Percentiles rank a stretch among this genome's conserved stretches.
These are phyloP conservation scores for Candida ficus DNA, from an alignment of 805 yeast genomes.

Conservation along the genomic window DNA sequence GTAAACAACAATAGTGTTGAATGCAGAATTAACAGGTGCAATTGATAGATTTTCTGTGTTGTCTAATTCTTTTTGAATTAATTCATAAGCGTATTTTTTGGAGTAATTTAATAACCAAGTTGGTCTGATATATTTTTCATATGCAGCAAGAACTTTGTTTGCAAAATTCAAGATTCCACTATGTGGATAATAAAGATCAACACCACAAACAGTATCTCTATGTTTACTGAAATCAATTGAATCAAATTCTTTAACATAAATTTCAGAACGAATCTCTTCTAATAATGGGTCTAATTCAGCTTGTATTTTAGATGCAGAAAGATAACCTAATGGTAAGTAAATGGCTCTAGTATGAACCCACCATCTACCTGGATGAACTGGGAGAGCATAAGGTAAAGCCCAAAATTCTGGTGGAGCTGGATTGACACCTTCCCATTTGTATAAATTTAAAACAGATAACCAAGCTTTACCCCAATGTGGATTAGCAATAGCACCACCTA, in stretches of 20 bases:
- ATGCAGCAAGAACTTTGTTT: slow-evolving; percentile 54
- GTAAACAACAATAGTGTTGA: slow-evolving; percentile 68
- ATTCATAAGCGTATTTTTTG: slow-evolving; percentile 48
- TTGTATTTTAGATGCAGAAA: slow-evolving; percentile 50
- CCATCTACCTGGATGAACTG: slow-evolving; percentile 95
- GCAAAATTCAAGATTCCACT: slow-evolving; percentile 56
- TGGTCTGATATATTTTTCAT: slow-evolving; percentile 75
- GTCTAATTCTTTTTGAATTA: slow-evolving; percentile 64
- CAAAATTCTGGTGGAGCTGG: slow-evolving; percentile 98
- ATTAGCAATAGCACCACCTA: slow-evolving; percentile 86
- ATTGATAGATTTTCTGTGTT: slow-evolving; percentile 82
- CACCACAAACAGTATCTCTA: slow-evolving; percentile 83
- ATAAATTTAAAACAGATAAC: slow-evolving; percentile 74
- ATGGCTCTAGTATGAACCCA: slow-evolving; percentile 98
- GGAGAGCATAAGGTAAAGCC: slow-evolving; percentile 74
- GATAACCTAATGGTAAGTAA: slow-evolving; percentile 80
- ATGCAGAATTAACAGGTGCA: slow-evolving; percentile 91
- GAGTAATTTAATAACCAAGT: slow-evolving; percentile 55
- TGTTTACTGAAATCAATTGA: slow-evolving; percentile 61
- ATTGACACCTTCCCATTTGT: slow-evolving; percentile 94
- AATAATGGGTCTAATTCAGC: slow-evolving; percentile 64
- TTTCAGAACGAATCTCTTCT: slow-evolving; percentile 64
- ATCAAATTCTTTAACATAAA: slow-evolving; percentile 64
- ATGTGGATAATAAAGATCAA: slow-evolving; percentile 93
- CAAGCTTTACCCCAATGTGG: slow-evolving; percentile 99